Percentiles rank a stretch among this genome's conserved stretches.
Conservation (phyloP, 2,329 filamentous ascomycete genomes). For the Ustulina deusta region DNA sequence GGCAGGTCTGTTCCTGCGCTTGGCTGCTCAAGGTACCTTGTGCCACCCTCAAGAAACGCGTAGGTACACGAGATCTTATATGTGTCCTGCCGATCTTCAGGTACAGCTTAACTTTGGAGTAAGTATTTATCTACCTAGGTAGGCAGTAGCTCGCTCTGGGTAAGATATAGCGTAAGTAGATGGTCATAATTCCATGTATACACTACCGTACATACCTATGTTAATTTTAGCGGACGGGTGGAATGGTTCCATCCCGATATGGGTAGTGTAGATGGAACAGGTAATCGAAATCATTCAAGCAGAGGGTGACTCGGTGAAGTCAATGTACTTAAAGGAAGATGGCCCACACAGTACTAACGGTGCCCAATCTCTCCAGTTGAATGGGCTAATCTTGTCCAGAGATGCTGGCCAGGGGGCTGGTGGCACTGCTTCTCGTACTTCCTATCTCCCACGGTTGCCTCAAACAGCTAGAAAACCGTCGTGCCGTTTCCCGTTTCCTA, state of each 20-base stretch:
- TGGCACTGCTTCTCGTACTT: constrained; percentile 2
- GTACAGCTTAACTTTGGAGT: constrained; percentile 23
- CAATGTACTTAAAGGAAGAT: background rate
- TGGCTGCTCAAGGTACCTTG: constrained; percentile 3
- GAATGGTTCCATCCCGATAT: constrained; percentile 25
- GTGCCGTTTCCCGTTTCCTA: constrained; percentile 24
- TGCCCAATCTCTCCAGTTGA: constrained; percentile 25
- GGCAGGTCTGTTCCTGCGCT: constrained; percentile 6
- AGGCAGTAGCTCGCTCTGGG: background rate
- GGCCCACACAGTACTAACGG: background rate
- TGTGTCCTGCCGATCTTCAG: constrained; percentile 19
- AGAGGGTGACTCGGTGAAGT: background rate
- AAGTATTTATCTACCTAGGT: constrained; percentile 8
- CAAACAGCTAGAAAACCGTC: background rate
- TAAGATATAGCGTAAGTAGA: background rate
- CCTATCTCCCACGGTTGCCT: background rate
- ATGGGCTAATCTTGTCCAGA: constrained; percentile 8
- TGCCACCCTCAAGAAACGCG: constrained; percentile 6
- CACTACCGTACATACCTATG: background rate
- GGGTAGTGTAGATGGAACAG: constrained; percentile 15
- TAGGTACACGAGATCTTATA: constrained; percentile 23
- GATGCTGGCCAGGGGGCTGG: constrained; percentile 2
- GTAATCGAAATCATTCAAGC: constrained; percentile 20
- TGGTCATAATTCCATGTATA: background rate
- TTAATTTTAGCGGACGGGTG: constrained; percentile 32